Evolutionary conservation across 2,329 filamentous ascomycete species (phyloP).

Genomic region (Orbilia quercus): DNA sequence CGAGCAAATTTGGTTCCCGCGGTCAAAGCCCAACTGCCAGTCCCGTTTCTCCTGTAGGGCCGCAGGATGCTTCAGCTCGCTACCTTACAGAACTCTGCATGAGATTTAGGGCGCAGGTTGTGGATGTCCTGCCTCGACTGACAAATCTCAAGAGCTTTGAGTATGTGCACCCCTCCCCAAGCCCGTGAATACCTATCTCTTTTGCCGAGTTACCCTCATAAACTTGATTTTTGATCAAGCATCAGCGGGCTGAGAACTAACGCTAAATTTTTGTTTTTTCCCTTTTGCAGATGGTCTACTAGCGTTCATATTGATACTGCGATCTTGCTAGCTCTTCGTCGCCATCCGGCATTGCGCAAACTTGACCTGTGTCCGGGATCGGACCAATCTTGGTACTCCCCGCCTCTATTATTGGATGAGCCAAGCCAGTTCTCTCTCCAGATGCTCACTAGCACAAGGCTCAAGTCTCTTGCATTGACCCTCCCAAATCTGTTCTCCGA

Average conservation of each 20-base stretch:
- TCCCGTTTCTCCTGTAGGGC: slow-evolving; percentile 47
- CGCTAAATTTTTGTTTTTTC: slow-evolving; percentile 20
- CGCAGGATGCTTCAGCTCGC: slow-evolving; percentile 41
- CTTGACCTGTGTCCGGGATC: slow-evolving; percentile 53
- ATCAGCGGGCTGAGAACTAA: not conserved
- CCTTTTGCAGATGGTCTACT: slow-evolving; percentile 46
- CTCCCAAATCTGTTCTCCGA: slow-evolving; percentile 49
- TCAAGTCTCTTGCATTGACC: slow-evolving; percentile 49
- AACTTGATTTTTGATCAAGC: not conserved
- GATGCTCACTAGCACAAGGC: slow-evolving; percentile 33
- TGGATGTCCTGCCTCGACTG: slow-evolving; percentile 51
- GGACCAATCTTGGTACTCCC: slow-evolving; percentile 54
- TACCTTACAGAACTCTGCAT: slow-evolving; percentile 52
- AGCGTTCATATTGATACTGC: slow-evolving; percentile 52
- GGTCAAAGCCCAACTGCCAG: slow-evolving; percentile 48
- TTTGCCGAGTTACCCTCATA: slow-evolving; percentile 8
- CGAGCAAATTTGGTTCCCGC: slow-evolving; percentile 50
- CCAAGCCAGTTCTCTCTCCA: slow-evolving; percentile 49
- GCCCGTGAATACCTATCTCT: not conserved
- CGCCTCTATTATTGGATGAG: slow-evolving; percentile 44
- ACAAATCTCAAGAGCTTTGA: slow-evolving; percentile 51
- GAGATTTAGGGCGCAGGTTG: slow-evolving; percentile 49
- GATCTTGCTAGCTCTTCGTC: slow-evolving; percentile 45
- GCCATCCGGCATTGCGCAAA: slow-evolving; percentile 40
- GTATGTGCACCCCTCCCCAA: slow-evolving; percentile 38